Evolutionary conservation across 2,329 filamentous ascomycete species (phyloP).

Genomic region (Myriangium duriaei): DNA sequence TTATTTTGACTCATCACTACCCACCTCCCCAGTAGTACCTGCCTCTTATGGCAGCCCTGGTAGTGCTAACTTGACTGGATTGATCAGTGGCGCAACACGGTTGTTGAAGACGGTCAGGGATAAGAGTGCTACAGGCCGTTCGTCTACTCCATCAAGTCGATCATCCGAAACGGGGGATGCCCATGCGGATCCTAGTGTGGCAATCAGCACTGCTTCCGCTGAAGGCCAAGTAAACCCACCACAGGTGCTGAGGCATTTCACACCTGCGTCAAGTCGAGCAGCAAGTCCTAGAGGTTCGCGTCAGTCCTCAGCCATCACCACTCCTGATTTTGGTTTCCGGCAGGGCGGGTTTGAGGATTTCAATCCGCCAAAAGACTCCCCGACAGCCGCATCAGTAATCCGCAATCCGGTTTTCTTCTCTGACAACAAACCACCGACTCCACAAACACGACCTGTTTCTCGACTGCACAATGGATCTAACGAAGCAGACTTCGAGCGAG

Average conservation of each 20-base stretch:
- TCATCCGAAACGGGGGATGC: conserved; percentile 46
- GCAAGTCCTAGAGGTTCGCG: conserved; percentile 19
- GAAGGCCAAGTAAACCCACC: conserved; percentile 46
- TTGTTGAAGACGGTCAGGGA: conserved; percentile 36
- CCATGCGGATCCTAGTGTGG: conserved; percentile 51
- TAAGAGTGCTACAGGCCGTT: conserved; percentile 31
- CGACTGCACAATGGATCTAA: conserved; percentile 20
- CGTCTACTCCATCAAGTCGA: conserved; percentile 51
- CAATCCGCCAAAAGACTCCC: conserved; percentile 16
- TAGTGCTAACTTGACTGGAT: conserved; percentile 29
- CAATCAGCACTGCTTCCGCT: conserved; percentile 48
- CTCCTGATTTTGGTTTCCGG: conserved; percentile 5
- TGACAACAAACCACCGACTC: conserved; percentile 10
- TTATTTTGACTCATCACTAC: conserved; percentile 23
- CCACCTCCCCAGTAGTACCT: conserved; percentile 30
- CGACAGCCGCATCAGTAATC: conserved; percentile 11
- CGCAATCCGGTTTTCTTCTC: conserved; percentile 12
- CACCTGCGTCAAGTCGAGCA: conserved; percentile 21
- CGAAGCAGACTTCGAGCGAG: conserved; percentile 21
- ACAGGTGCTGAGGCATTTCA: conserved; percentile 31
- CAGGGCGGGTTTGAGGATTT: conserved; percentile 11
- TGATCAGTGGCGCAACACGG: conserved; percentile 35
- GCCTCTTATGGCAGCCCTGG: conserved; percentile 32
- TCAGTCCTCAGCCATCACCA: conserved; percentile 13
- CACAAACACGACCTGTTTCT: conserved; percentile 17